Evolutionary conservation across 768 basidiomycete species (phyloP), one percentile per base, ranked within the genome.

Genomic region (Russula ochroleuca): DNA sequence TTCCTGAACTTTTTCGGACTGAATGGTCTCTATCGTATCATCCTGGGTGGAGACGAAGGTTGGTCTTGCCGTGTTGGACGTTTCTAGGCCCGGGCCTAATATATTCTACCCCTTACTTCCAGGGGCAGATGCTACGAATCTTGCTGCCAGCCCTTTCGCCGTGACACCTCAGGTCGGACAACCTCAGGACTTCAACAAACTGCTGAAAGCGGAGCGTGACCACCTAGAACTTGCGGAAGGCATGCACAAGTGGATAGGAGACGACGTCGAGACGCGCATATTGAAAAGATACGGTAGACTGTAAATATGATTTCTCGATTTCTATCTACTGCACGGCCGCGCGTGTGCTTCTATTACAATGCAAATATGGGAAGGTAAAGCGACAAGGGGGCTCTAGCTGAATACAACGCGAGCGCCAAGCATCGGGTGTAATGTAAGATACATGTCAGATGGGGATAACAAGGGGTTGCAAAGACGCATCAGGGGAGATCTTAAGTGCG

Each of bases 1-100:
- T 98, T 99, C 77, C 85, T 98, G 70, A 98, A 98, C 79, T 92
- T 98, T 77, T 98, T 99, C 75, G 96, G 96, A 59, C 77, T 99
- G 66, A 98, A 98, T 71, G 95, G 94, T 19, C 75, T 99, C 19
- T 99, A 98, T 78, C 90, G 89, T 54, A 86, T 98, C 64, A 84
- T 98, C 63, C 86, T 99, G 64, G 95, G 94, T 10, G 82, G 82
- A 45, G 93, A 95, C 59, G 94, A 95, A 70, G 83, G 96, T 95
- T 67, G 70, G 87, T 77, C 51, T 58, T 61, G 52, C 19, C 37
- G 55, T 57, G 59, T 17, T 68, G 61, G 64, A 70, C 62, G 57
- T 59, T 23, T 68, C 43, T 43, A 28, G 48, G 62, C 23, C 57
- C 59, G 63, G 62, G 60, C 60, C 59, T 43, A 65, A 67, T 61